phyloP scores from a whole-genome alignment of 2,329 filamentous ascomycete genomes.

The Colletotrichum sp. region DNA sequence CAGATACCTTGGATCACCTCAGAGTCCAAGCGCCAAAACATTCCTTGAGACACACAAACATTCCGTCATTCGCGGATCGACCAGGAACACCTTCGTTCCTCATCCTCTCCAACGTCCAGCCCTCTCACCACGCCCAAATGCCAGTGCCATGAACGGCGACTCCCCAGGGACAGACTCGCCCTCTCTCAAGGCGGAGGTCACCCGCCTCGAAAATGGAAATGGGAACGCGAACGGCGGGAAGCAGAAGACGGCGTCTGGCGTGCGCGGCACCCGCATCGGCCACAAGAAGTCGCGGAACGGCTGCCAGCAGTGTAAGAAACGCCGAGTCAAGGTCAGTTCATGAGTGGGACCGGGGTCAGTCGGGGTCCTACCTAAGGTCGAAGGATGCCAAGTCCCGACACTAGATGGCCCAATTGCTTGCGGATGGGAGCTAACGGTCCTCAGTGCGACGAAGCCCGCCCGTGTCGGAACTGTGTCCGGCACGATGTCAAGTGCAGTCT shows the following conservation, averaged over 20 bases:
- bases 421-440: background rate
- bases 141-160: constrained; percentile 1
- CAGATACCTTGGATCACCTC: constrained; percentile 1
- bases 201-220: background rate
- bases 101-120: background rate
- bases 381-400: background rate
- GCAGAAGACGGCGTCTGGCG: background rate
- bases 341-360: background rate
- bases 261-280: constrained; percentile 14
- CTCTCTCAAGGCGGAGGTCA: constrained; percentile 14
- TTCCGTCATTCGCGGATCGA: background rate
- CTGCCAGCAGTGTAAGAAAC: constrained; percentile 19
- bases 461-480: constrained; percentile 16
- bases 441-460: constrained; percentile 14
- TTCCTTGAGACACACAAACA: constrained; percentile 2
- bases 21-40: constrained; percentile 6
- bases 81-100: background rate
- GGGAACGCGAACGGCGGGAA: background rate
- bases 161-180: background rate
- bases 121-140: background rate
- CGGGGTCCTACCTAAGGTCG: no score
- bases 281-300: constrained; percentile 20
- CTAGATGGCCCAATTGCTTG: background rate
- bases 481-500: constrained; percentile 19
- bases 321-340: constrained; percentile 16